These are phyloP conservation scores for Apiospora rasikravindrae DNA, from an alignment of 2,329 filamentous ascomycete genomes.

Conservation along the genomic window DNA sequence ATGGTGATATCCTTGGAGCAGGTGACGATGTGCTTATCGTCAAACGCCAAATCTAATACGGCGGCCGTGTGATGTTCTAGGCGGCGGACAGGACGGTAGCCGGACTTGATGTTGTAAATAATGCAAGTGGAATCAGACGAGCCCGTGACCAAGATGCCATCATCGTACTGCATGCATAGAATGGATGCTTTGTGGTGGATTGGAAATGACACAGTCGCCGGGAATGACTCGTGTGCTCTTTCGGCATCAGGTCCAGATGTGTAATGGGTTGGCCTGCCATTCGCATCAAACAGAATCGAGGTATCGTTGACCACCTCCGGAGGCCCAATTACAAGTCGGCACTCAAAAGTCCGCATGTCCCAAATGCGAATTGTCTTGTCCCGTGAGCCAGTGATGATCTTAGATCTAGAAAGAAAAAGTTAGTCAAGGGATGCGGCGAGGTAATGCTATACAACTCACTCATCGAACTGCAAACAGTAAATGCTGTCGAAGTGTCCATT, in stretches of 20 bases:
- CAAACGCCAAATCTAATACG: constrained; percentile 92
- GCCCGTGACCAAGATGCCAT: constrained; percentile 90
- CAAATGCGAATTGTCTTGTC: constrained; percentile 96
- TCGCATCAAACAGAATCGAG: constrained; percentile 56
- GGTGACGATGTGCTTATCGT: constrained; percentile 90
- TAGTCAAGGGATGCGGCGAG: background rate
- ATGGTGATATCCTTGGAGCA: constrained; percentile 96
- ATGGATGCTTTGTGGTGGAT: constrained; percentile 89
- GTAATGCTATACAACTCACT: constrained; percentile 59
- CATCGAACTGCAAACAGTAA: constrained; percentile 97
- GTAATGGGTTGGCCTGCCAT: constrained; percentile 59
- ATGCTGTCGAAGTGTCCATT: constrained; percentile 95
- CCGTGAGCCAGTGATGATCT: constrained; percentile 95
- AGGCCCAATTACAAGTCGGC: constrained; percentile 84
- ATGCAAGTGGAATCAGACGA: constrained; percentile 93
- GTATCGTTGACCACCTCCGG: constrained; percentile 64
- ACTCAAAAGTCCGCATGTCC: constrained; percentile 90
- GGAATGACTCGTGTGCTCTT: constrained; percentile 52
- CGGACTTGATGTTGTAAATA: constrained; percentile 80
- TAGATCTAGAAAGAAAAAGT: constrained; percentile 61
- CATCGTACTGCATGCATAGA: constrained; percentile 92
- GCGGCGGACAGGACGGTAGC: constrained; percentile 80
- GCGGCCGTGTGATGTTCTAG: constrained; percentile 82
- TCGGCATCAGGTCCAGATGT: constrained; percentile 59
- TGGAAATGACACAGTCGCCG: constrained; percentile 61